Evolutionary conservation across 768 basidiomycete species (phyloP).

Genomic region (Panaeolus cyanescens): DNA sequence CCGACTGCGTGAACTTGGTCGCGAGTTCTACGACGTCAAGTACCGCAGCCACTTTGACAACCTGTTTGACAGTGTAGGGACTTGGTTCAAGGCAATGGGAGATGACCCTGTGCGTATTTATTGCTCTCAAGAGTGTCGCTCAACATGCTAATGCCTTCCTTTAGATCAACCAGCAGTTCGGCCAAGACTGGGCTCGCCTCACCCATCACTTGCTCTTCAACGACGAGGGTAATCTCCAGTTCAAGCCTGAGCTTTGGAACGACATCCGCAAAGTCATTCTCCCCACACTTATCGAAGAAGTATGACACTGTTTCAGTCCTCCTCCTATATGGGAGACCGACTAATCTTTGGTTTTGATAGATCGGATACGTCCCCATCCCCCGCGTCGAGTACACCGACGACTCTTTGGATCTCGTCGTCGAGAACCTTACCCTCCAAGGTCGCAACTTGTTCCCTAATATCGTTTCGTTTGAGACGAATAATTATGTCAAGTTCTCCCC

Average conservation of each 20-base stretch:
- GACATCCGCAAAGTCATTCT: constrained; percentile 85
- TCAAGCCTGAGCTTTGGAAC: constrained; percentile 88
- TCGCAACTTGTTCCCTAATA: constrained; percentile 86
- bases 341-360: constrained; percentile 28
- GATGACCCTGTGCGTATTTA: constrained; percentile 65
- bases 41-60: constrained; percentile 77
- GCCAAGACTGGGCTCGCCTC: constrained; percentile 79
- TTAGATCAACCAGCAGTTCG: constrained; percentile 70
- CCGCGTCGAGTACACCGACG: constrained; percentile 91
- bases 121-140: not conserved
- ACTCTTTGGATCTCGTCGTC: constrained; percentile 82
- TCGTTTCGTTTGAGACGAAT: constrained; percentile 71
- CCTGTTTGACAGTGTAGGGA: constrained; percentile 66
- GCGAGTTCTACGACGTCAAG: constrained; percentile 71
- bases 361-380: constrained; percentile 88
- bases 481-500: constrained; percentile 88
- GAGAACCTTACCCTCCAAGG: constrained; percentile 92
- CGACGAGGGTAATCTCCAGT: constrained; percentile 78
- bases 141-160: not conserved
- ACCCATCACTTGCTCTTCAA: constrained; percentile 86
- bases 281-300: constrained; percentile 75
- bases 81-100: constrained; percentile 85
- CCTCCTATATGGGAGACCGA: not conserved
- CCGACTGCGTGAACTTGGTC: constrained; percentile 68
- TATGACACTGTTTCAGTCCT: constrained; percentile 39